Conservation (phyloP, 1,284 basidiomycete species). For the Cryptococcus amylolentus region DNA sequence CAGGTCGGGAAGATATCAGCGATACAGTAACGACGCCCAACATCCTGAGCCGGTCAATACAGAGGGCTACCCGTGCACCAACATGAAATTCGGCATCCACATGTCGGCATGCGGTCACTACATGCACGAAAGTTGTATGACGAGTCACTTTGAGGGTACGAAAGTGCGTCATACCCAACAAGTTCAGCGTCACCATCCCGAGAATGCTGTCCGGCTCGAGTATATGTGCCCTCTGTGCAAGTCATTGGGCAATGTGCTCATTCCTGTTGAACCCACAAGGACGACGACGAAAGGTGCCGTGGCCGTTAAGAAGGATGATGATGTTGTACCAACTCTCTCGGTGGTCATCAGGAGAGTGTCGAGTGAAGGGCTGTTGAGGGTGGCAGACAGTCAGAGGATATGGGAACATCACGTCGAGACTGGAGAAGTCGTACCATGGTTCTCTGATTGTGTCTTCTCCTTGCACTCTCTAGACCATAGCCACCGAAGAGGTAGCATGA, state of each 20-base stretch:
- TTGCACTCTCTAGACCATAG: constrained; percentile 25
- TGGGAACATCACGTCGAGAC: constrained; percentile 49
- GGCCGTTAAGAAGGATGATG: constrained; percentile 17
- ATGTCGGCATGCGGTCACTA: constrained; percentile 91
- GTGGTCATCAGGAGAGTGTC: constrained; percentile 45
- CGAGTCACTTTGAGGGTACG: constrained; percentile 81
- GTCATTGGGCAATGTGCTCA: constrained; percentile 87
- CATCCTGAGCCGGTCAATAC: constrained; percentile 39
- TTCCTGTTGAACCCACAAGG: constrained; percentile 63
- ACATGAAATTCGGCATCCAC: constrained; percentile 78
- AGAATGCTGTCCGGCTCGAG: constrained; percentile 86
- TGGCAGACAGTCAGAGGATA: constrained; percentile 44
- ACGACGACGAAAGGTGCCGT: constrained; percentile 16
- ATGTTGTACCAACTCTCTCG: constrained; percentile 27
- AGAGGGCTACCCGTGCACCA: constrained; percentile 63
- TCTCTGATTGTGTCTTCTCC: constrained; percentile 39
- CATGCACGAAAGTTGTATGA: constrained; percentile 96
- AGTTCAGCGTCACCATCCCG: constrained; percentile 89
- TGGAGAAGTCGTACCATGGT: constrained; percentile 47
- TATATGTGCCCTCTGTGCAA: constrained; percentile 99
- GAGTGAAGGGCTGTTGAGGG: constrained; percentile 40
- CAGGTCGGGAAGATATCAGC: constrained; percentile 45
- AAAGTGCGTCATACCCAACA: constrained; percentile 85
- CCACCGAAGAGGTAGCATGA: constrained; percentile 27
- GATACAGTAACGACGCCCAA: constrained; percentile 16